Conservation (phyloP, 2,329 filamentous ascomycete species). For the Epichloe sibirici region DNA sequence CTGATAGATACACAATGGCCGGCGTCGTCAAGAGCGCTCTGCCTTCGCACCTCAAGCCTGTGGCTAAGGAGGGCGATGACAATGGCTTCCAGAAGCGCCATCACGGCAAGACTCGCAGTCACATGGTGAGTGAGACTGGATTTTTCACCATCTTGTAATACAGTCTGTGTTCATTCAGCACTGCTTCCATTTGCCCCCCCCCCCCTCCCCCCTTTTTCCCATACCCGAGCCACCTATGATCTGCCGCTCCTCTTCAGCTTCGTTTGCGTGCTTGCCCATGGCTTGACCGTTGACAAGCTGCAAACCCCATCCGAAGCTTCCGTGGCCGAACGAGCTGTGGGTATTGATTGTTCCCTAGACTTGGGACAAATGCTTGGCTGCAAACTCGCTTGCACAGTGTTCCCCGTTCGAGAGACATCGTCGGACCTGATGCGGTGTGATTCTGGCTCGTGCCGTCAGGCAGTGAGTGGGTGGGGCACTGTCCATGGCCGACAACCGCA, state of each 20-base stretch:
- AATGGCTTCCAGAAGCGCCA: slow-evolving; percentile 49
- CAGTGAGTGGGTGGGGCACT: background rate
- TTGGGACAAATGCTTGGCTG: background rate
- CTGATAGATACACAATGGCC: slow-evolving; percentile 44
- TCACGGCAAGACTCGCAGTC: slow-evolving; percentile 75
- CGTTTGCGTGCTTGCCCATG: background rate
- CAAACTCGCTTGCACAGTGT: background rate
- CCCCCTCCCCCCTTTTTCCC: background rate
- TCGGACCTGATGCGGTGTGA: background rate
- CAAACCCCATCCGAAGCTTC: background rate
- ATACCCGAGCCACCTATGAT: background rate
- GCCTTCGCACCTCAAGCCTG: slow-evolving; percentile 71
- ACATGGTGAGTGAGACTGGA: slow-evolving; percentile 54
- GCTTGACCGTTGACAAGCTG: background rate
- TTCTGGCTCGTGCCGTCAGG: background rate
- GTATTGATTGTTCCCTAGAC: background rate
- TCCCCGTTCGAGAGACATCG: background rate
- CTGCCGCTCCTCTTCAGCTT: background rate
- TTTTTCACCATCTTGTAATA: background rate
- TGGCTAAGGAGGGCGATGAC: slow-evolving; percentile 30
- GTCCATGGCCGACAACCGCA: background rate
- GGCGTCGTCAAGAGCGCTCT: slow-evolving; percentile 61
- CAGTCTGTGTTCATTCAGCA: background rate
- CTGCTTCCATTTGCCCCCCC: background rate
- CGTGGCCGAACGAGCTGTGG: background rate